Conservation (phyloP, 176 grass and related monocot genomes). For the Elymus sibiricus region DNA sequence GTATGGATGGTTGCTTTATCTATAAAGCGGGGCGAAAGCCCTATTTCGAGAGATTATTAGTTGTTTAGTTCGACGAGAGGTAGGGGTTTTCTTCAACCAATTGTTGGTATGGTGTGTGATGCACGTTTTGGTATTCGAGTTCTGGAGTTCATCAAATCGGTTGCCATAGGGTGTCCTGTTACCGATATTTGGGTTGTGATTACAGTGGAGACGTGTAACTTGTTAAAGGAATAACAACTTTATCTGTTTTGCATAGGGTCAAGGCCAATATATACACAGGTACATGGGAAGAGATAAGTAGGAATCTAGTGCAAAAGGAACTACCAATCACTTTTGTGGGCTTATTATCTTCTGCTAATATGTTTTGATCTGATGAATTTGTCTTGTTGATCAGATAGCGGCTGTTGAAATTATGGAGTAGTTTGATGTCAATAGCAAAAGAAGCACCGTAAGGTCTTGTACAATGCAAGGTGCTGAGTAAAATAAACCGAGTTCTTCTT, state of each 20-base stretch:
- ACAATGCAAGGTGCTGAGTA: too few relatives aligned
- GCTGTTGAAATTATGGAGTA: background rate
- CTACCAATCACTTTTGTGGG: background rate
- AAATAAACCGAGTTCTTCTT: too few relatives aligned
- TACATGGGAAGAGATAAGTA: background rate
- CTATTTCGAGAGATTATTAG: background rate
- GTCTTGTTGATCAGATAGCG: background rate
- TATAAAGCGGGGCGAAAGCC: too few relatives aligned
- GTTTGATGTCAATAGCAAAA: background rate
- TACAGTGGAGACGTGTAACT: background rate
- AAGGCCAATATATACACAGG: background rate
- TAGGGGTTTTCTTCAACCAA: background rate
- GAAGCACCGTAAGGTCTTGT: background rate
- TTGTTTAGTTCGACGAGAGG: background rate
- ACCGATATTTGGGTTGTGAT: background rate
- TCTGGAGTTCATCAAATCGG: slow-evolving; percentile 9
- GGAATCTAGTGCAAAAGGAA: background rate
- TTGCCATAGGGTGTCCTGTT: background rate
- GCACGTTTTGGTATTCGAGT: background rate
- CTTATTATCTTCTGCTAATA: background rate
- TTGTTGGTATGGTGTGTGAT: background rate
- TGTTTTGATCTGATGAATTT: background rate
- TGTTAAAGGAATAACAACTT: background rate
- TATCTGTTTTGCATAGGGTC: background rate
- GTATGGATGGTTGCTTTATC: too few relatives aligned